Base-by-base conservation (phyloP, 352 stramenopile species). In the Phytopythium montanum region DNA sequence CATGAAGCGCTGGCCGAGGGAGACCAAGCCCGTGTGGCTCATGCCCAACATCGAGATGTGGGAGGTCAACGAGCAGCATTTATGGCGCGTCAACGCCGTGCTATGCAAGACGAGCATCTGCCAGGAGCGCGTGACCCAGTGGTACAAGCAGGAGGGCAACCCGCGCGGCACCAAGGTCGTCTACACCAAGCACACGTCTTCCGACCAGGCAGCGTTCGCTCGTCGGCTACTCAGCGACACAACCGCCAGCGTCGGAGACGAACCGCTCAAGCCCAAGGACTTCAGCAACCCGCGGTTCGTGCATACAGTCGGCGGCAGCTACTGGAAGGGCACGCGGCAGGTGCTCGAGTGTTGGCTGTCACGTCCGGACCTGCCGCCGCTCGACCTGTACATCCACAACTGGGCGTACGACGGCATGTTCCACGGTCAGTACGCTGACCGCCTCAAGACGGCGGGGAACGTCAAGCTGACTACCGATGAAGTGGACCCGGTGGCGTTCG, bases 151-250 rank as follows among this genome's bases (percentile, higher is more conserved):
- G 44, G 44, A 87, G 19, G 75, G 75, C 21, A 87, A 90, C 34
- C 75, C 69, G n/a, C 71, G 64, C 34, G 39, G 74, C 23, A 49
- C 71, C 7, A 58, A 69, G 33, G 75, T 90, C 12, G 45, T 88
- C 29, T 90, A 82, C 54, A 87, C 77, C 9, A 81, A 80, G 39
- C 77, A 88, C 60, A 87, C 80, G 39, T 76, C 75, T 0, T 81
- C 68, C 0, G 73, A 88, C 25, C 64, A 81, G 25, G 69, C 76
- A 3, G 75, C 60, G 25, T 78, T 68, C 34, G 69, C 69, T 3
- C 66, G 61, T 36, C 60, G 59, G 5, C 38, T 71, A 23, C 56
- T 78, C 6, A 49, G 52, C 23, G 49, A 67, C 50, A 12, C 50
- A 19, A 14, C 2, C 50, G 44, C 44, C n/a, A 56, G 50, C 50